A percentile compares a stretch with the other conserved stretches of the same genome.
Evolutionary conservation across 1,139 yeast genomes (phyloP).

Genomic region (Starmera stellimalicola): DNA sequence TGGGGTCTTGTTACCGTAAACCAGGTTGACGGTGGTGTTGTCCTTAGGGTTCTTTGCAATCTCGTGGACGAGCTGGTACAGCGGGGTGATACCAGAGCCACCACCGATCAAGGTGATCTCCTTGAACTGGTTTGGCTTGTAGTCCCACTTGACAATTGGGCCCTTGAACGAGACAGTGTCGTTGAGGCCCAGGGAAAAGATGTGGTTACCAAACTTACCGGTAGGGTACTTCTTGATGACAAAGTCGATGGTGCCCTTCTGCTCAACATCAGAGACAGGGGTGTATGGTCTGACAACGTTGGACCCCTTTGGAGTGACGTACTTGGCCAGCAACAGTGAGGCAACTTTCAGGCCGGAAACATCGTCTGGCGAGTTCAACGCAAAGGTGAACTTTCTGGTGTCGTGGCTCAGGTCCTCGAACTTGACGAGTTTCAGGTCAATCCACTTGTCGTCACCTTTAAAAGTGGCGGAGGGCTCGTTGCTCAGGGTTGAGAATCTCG

Average conservation of each 20-base stretch:
- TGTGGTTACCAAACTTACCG: constrained; percentile 79
- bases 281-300: constrained; percentile 96
- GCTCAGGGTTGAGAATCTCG: constrained; percentile 21
- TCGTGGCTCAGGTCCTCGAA: constrained; percentile 49
- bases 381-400: constrained; percentile 59
- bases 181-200: constrained; percentile 59
- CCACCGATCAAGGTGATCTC: constrained; percentile 85
- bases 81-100: constrained; percentile 94
- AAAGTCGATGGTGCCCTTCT: constrained; percentile 69
- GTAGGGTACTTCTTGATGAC: constrained; percentile 74
- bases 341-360: constrained; percentile 77
- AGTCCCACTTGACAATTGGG: constrained; percentile 86
- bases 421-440: constrained; percentile 62
- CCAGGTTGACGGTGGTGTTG: constrained; percentile 72
- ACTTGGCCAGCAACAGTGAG: constrained; percentile 73
- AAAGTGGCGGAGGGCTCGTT: constrained; percentile 51
- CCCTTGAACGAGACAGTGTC: constrained; percentile 92
- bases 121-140: constrained; percentile 80
- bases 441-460: constrained; percentile 67
- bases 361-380: constrained; percentile 57
- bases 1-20: constrained; percentile 72
- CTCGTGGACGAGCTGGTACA: constrained; percentile 74
- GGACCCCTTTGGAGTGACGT: constrained; percentile 73
- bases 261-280: constrained; percentile 66
- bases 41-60: constrained; percentile 67